Evolutionary conservation across 768 basidiomycete genomes (phyloP).

Genomic region (Lentinula guzmanii): DNA sequence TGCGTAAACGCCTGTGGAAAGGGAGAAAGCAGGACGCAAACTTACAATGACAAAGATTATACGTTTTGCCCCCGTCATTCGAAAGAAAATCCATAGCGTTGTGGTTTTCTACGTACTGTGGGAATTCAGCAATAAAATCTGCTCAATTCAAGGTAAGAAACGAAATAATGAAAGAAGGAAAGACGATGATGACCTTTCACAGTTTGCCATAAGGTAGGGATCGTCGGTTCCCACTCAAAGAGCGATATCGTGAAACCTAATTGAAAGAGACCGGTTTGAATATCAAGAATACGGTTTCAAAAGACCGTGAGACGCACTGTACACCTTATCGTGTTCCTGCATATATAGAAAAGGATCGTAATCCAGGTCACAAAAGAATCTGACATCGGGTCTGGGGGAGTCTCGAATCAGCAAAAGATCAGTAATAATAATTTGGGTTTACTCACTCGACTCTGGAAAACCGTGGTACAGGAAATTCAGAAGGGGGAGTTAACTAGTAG

Average conservation of each 20-base stretch:
- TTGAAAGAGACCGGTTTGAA: not conserved
- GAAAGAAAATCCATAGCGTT: conserved; percentile 74
- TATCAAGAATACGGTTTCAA: not conserved
- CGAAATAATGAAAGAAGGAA: not conserved
- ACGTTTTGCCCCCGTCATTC: conserved; percentile 57
- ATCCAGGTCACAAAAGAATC: conserved; percentile 56
- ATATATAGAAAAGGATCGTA: conserved; percentile 59
- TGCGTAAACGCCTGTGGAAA: not conserved
- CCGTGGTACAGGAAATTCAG: conserved; percentile 1
- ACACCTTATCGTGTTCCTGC: conserved; percentile 49
- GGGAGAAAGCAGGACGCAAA: conserved; percentile 11
- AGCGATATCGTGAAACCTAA: conserved; percentile 76
- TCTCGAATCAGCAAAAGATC: not conserved
- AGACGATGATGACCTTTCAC: conserved; percentile 53
- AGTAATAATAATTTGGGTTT: not conserved
- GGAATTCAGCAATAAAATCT: conserved; percentile 67
- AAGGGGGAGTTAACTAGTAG: not conserved
- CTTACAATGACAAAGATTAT: conserved; percentile 67
- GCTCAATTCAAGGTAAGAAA: not conserved
- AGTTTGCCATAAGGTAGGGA: conserved; percentile 71
- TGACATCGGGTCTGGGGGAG: conserved; percentile 57
- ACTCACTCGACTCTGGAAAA: conserved; percentile 65
- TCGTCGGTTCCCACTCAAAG: conserved; percentile 74
- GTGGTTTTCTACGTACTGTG: conserved; percentile 51
- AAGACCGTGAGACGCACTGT: conserved; percentile 24